Conservation (phyloP, 2,329 filamentous ascomycete species). For the Talaromyces sp. region DNA sequence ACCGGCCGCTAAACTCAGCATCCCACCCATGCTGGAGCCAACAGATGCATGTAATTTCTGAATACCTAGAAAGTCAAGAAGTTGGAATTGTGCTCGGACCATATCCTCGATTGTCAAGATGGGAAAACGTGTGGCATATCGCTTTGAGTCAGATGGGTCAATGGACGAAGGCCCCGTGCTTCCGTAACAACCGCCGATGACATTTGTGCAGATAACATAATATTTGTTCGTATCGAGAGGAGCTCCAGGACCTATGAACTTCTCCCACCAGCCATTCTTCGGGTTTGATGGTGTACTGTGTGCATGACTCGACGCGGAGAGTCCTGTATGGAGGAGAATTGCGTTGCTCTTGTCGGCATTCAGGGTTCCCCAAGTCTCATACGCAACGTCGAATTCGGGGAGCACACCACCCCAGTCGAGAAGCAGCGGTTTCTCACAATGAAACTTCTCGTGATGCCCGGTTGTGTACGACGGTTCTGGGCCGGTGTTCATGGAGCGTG, state of each 20-base stretch:
- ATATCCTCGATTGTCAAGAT: conserved; percentile 96
- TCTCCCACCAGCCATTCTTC: conserved; percentile 97
- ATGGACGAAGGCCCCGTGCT: conserved; percentile 86
- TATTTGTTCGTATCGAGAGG: conserved; percentile 89
- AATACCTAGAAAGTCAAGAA: conserved; percentile 77
- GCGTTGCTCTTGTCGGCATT: conserved; percentile 81
- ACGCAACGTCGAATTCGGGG: conserved; percentile 82
- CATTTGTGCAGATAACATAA: conserved; percentile 93
- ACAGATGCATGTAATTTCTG: conserved; percentile 83
- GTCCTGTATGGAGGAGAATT: conserved; percentile 86
- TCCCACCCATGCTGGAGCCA: conserved; percentile 95
- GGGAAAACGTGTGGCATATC: conserved; percentile 91
- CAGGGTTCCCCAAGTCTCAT: conserved; percentile 84
- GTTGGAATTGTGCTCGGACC: conserved; percentile 89
- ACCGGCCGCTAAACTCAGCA: conserved; percentile 90
- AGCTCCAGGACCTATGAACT: conserved; percentile 85
- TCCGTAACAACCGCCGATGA: conserved; percentile 92
- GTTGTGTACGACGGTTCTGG: conserved; percentile 94
- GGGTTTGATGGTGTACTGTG: conserved; percentile 85
- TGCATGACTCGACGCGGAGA: conserved; percentile 96
- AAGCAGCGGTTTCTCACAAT: conserved; percentile 68
- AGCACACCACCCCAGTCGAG: conserved; percentile 96
- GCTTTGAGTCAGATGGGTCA: conserved; percentile 81
- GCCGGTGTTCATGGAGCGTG: conserved; percentile 66
- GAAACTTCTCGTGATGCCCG: conserved; percentile 76